Evolutionary conservation across 345 rosid species (phyloP).

Genomic region (Pugionium dolabratum): DNA sequence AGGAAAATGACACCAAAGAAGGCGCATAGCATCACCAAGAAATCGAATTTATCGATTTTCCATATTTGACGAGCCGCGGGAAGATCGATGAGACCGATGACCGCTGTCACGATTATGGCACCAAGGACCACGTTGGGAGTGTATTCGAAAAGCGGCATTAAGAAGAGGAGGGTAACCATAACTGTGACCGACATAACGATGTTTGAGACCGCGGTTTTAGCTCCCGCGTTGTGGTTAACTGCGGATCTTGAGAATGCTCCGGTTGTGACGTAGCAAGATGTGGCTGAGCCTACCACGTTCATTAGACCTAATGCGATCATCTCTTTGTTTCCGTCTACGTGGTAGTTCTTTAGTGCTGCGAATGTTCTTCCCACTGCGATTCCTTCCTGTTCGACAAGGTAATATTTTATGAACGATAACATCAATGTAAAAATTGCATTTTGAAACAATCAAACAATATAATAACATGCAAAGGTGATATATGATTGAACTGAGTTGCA

Average conservation of each 20-base stretch:
- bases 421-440: too few species aligned
- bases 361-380: constrained; percentile 98
- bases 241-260: constrained; percentile 98
- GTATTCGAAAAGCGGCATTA: constrained; percentile 94
- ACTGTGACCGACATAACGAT: constrained; percentile 87
- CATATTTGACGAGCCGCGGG: constrained; percentile 75
- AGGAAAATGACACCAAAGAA: constrained; percentile 82
- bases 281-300: constrained; percentile 92
- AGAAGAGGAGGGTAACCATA: constrained; percentile 88
- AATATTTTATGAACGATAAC: background rate
- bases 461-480: background rate
- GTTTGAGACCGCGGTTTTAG: constrained; percentile 91
- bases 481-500: background rate
- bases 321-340: constrained; percentile 97
- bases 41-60: constrained; percentile 92
- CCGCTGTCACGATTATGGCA: constrained; percentile 90
- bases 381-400: constrained; percentile 72
- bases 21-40: constrained; percentile 73
- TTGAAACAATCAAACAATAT: background rate
- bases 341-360: constrained; percentile 82
- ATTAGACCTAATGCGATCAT: constrained; percentile 95
- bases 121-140: constrained; percentile 91
- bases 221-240: constrained; percentile 90
- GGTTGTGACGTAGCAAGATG: constrained; percentile 87
- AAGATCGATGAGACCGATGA: constrained; percentile 85